Conservation (phyloP, 2,329 filamentous ascomycete species). For the Westerdykella sp. region DNA sequence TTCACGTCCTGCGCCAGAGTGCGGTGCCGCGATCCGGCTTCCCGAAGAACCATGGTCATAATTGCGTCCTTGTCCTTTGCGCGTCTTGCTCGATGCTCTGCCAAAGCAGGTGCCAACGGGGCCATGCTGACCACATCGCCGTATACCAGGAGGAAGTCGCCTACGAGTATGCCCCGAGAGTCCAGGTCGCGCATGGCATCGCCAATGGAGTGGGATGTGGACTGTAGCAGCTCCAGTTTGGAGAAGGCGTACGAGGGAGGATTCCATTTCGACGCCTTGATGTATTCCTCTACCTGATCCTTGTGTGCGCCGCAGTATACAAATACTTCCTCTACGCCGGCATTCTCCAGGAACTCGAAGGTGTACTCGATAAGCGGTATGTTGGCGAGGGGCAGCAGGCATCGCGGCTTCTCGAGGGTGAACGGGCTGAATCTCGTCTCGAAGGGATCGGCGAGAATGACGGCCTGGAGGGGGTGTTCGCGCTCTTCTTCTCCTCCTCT, state of each 20-base stretch:
- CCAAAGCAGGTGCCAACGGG: constrained; percentile 70
- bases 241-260: constrained; percentile 72
- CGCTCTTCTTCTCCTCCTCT: constrained; percentile 48
- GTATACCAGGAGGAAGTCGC: constrained; percentile 89
- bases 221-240: constrained; percentile 76
- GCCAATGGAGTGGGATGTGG: constrained; percentile 78
- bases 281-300: constrained; percentile 79
- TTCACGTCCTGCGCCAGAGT: constrained; percentile 70
- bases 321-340: constrained; percentile 89
- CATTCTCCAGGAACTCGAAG: constrained; percentile 89
- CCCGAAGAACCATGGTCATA: constrained; percentile 90
- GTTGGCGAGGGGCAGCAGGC: constrained; percentile 87
- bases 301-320: constrained; percentile 87
- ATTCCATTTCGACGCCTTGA: constrained; percentile 72
- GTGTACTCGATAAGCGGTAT: constrained; percentile 96
- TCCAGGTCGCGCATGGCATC: constrained; percentile 95
- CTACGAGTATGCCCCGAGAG: constrained; percentile 72
- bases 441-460: constrained; percentile 87
- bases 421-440: constrained; percentile 88
- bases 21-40: constrained; percentile 67
- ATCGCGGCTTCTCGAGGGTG: constrained; percentile 81
- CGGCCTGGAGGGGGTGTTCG: constrained; percentile 58
- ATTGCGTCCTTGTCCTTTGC: constrained; percentile 86
- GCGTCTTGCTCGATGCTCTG: constrained; percentile 72
- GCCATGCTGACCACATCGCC: constrained; percentile 90